These are phyloP conservation scores for Purpureocillium takamizusanense DNA, from an alignment of 2,329 filamentous ascomycete species.

Conservation along the genomic window DNA sequence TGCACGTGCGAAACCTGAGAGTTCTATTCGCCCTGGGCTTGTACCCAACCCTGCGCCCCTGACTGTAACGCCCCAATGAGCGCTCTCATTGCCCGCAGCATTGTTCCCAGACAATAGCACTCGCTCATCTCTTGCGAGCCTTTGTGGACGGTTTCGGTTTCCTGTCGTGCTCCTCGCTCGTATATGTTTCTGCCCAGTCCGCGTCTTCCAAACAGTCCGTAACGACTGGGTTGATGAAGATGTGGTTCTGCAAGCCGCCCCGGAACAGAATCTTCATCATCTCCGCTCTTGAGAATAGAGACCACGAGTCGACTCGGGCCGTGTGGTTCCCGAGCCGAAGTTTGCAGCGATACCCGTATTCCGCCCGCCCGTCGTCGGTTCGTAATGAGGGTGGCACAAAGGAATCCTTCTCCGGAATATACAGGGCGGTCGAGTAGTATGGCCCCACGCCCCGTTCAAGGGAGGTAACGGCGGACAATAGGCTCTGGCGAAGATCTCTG, in stretches of 20 bases:
- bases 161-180: slow-evolving; percentile 4
- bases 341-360: slow-evolving; percentile 44
- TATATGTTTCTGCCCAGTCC: slow-evolving; percentile 17
- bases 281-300: slow-evolving; percentile 36
- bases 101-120: too few species aligned
- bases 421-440: slow-evolving; percentile 40
- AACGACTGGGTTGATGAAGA: slow-evolving; percentile 28
- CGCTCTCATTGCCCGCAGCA: too few species aligned
- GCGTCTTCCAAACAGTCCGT: slow-evolving; percentile 28
- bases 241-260: slow-evolving; percentile 30
- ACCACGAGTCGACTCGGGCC: slow-evolving; percentile 42
- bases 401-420: slow-evolving; percentile 29
- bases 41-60: too few species aligned
- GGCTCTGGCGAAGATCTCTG: slow-evolving; percentile 35
- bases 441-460: slow-evolving; percentile 45
- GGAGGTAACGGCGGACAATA: slow-evolving; percentile 44
- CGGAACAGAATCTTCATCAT: slow-evolving; percentile 39
- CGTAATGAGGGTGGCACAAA: slow-evolving; percentile 30
- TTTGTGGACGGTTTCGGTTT: slow-evolving; percentile 7
- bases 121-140: slow-evolving; percentile 11
- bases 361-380: slow-evolving; percentile 32
- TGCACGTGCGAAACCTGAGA: too few species aligned
- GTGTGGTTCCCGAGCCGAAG: slow-evolving; percentile 36
- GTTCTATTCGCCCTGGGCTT: too few species aligned
- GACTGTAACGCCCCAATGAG: too few species aligned